Evolutionary conservation across 805 yeast genomes (phyloP).

Genomic region (Teunomyces panamensis): DNA sequence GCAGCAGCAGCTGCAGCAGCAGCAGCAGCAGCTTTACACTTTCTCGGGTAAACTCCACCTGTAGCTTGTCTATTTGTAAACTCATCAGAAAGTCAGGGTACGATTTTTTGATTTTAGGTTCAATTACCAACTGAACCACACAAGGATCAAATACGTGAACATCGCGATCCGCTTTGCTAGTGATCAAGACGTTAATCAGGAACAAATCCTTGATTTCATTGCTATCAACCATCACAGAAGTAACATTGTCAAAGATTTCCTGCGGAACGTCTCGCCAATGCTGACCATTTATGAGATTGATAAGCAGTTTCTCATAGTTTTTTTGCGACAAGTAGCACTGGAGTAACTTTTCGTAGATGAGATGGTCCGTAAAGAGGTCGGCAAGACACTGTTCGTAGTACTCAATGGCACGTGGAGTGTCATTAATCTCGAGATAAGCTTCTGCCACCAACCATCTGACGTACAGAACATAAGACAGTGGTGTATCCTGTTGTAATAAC

Average conservation of each 20-base stretch:
- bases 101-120: not conserved
- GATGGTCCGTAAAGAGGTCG: constrained; percentile 11
- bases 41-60: not conserved
- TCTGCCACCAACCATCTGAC: constrained; percentile 53
- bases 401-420: constrained; percentile 15
- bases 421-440: constrained; percentile 23
- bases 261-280: constrained; percentile 1
- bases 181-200: constrained; percentile 15
- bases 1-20: not conserved
- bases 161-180: not conserved
- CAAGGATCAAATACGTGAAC: constrained; percentile 8
- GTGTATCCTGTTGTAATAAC: not conserved
- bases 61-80: not conserved
- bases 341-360: constrained; percentile 35
- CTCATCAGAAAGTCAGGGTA: not conserved
- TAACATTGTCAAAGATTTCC: not conserved
- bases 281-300: constrained; percentile 3
- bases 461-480: constrained; percentile 16
- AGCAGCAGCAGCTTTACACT: no score
- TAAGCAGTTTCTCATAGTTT: constrained; percentile 15
- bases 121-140: constrained; percentile 2
- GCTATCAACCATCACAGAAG: not conserved
- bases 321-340: constrained; percentile 32
- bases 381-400: constrained; percentile 15
- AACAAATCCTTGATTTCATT: constrained; percentile 10